Evolutionary conservation across 306 rosid species (phyloP).

Genomic region (Rosa lucieae): DNA sequence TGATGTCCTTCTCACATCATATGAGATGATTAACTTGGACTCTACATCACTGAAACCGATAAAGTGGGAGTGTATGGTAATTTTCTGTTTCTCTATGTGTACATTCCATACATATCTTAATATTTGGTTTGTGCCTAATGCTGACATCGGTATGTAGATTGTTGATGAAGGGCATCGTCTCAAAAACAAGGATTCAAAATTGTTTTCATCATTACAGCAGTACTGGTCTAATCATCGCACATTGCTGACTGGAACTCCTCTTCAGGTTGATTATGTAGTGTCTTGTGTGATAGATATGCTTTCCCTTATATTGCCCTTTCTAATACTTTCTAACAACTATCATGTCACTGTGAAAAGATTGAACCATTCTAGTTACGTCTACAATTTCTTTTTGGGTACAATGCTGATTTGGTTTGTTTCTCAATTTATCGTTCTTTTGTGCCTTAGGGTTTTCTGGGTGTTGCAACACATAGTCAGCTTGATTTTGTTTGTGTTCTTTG

Average conservation of each 20-base stretch:
- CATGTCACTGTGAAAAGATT: not conserved
- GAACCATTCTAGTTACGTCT: not conserved
- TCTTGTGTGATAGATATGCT: constrained; percentile 18
- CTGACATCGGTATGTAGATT: constrained; percentile 52
- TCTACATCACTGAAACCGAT: constrained; percentile 72
- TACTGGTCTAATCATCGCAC: constrained; percentile 74
- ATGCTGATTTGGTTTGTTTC: not conserved
- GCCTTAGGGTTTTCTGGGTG: not conserved
- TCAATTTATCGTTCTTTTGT: not conserved
- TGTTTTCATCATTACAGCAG: constrained; percentile 91
- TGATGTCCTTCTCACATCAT: constrained; percentile 94
- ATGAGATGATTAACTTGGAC: constrained; percentile 96
- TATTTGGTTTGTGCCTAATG: constrained; percentile 27
- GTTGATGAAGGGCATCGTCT: constrained; percentile 99
- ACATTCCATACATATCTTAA: constrained; percentile 9
- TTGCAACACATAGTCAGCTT: constrained; percentile 5
- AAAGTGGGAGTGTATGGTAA: constrained; percentile 95
- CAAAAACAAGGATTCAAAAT: constrained; percentile 94
- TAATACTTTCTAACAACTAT: not conserved
- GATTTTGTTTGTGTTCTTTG: not conserved
- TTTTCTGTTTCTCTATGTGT: constrained; percentile 19
- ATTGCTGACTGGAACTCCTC: constrained; percentile 99
- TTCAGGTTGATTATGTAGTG: constrained; percentile 68
- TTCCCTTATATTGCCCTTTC: constrained; percentile 13
- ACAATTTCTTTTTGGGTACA: not conserved